Evolutionary conservation across 1,139 yeast genomes (phyloP).

Genomic region (Debaryomyces nepalensis): DNA sequence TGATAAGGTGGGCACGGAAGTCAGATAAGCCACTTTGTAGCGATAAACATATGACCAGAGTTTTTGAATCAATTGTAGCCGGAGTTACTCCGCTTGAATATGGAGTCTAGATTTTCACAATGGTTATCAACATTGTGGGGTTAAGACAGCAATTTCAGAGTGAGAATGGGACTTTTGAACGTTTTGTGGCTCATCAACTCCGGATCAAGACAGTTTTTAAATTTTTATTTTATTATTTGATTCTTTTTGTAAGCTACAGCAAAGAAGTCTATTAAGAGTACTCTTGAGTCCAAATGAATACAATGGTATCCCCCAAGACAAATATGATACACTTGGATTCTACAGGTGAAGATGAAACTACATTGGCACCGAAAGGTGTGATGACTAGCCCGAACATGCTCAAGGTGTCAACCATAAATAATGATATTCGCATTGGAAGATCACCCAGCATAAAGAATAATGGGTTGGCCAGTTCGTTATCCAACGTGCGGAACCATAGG

Average conservation of each 20-base stretch:
- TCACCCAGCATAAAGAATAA: conserved; percentile 11
- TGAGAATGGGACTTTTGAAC: background rate
- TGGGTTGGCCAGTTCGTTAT: conserved; percentile 9
- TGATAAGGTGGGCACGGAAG: background rate
- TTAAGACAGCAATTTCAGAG: conserved; percentile 1
- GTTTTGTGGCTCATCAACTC: conserved; percentile 5
- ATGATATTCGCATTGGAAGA: conserved; percentile 17
- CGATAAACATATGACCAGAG: background rate
- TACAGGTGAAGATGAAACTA: background rate
- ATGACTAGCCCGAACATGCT: conserved; percentile 4
- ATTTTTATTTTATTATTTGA: background rate
- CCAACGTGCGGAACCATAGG: conserved; percentile 13
- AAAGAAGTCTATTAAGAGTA: background rate
- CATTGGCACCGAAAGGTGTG: conserved; percentile 1
- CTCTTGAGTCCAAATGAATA: background rate
- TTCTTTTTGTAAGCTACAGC: background rate
- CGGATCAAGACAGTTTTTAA: background rate
- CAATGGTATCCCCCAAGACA: conserved; percentile 7
- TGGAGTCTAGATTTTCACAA: conserved; percentile 3
- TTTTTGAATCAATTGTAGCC: background rate
- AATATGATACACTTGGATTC: background rate
- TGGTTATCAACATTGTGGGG: conserved; percentile 8
- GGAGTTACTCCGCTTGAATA: background rate
- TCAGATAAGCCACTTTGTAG: conserved; percentile 2
- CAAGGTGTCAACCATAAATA: conserved; percentile 16